These are phyloP conservation scores for Lipomyces lipofer DNA, from an alignment of 805 yeast species.

Conservation along the genomic window DNA sequence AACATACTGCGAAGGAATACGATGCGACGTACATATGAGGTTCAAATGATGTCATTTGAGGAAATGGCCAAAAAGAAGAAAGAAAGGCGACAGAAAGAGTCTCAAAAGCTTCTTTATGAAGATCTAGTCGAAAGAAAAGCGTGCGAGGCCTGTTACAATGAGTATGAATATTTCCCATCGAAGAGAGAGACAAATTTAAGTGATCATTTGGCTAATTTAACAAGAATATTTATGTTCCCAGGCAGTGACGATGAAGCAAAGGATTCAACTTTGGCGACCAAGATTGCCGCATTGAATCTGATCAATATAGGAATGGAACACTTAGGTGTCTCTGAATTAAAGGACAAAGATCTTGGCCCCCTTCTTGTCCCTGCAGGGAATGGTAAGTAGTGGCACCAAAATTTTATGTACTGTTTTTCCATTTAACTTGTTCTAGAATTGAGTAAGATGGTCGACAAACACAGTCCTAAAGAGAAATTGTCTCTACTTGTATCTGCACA, in stretches of 20 bases:
- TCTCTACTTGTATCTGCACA: constrained; percentile 41
- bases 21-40: constrained; percentile 35
- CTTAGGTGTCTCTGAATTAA: constrained; percentile 36
- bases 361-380: constrained; percentile 25
- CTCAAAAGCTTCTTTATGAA: constrained; percentile 31
- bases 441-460: constrained; percentile 34
- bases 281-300: constrained; percentile 36
- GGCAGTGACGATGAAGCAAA: constrained; percentile 36
- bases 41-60: constrained; percentile 40
- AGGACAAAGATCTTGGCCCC: constrained; percentile 15
- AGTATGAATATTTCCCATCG: no score
- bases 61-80: constrained; percentile 40
- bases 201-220: neutral
- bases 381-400: no score
- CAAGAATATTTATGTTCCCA: constrained; percentile 39
- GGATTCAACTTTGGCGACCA: constrained; percentile 33
- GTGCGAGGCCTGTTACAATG: constrained; percentile 40
- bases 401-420: no score
- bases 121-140: constrained; percentile 43
- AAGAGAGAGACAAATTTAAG: neutral
- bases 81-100: constrained; percentile 35
- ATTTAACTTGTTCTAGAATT: constrained; percentile 16
- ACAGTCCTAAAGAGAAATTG: constrained; percentile 42
- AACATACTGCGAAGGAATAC: constrained; percentile 30
- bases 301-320: constrained; percentile 37